Conservation (phyloP, 1,284 basidiomycete genomes). For the Ceratobasidium sp. region DNA sequence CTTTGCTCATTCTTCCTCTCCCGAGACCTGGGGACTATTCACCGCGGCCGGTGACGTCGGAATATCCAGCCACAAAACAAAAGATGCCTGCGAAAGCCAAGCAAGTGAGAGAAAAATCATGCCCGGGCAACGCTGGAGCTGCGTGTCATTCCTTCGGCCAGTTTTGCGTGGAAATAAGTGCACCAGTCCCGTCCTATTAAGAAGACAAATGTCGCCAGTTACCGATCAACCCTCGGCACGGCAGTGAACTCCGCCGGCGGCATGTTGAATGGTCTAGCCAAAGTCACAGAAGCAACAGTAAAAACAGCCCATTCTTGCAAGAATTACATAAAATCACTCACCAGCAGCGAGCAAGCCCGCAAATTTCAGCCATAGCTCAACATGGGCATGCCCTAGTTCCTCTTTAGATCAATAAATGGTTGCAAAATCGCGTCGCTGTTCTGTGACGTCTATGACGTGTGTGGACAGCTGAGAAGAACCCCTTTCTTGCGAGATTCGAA, state of each 20-base stretch:
- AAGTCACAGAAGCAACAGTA: background rate
- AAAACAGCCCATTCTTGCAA: no score
- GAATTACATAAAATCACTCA: no score
- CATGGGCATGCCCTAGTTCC: no score
- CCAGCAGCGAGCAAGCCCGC: no score
- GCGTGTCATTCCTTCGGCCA: no score
- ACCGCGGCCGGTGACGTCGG: background rate
- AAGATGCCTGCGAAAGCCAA: no score
- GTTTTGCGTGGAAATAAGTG: no score
- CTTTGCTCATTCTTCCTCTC: no score
- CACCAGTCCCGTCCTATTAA: background rate
- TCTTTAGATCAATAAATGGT: background rate
- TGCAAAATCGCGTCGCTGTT: no score
- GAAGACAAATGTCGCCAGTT: background rate
- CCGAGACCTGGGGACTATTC: background rate
- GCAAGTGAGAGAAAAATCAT: no score
- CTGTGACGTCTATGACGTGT: background rate
- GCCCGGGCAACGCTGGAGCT: no score
- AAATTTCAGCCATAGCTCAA: no score
- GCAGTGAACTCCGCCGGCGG: slow-evolving; percentile 12
- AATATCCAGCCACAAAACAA: background rate
- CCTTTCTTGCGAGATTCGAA: background rate
- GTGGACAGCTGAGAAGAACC: background rate
- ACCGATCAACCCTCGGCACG: slow-evolving; percentile 4
- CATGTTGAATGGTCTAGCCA: background rate